A percentile compares a stretch with the other conserved stretches of the same genome.
Conservation (phyloP, 176 grass and related monocot genomes). For the Musa acuminata region DNA sequence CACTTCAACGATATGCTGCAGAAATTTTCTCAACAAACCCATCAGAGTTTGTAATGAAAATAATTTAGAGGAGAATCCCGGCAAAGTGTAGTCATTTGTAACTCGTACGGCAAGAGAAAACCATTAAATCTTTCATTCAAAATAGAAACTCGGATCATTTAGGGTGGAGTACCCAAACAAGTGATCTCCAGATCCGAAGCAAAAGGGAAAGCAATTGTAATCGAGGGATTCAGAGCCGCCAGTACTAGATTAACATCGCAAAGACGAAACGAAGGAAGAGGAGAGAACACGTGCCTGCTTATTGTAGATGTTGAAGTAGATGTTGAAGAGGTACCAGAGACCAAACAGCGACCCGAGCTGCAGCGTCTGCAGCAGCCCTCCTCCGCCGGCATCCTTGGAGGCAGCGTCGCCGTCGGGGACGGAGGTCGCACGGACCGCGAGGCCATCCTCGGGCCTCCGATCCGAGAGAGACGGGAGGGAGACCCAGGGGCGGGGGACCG, state of each 20-base stretch:
- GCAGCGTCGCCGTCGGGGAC: not conserved
- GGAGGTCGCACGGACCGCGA: slow-evolving; percentile 4
- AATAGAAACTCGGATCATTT: not conserved
- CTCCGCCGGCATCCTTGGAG: not conserved
- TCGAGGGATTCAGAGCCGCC: too few species aligned
- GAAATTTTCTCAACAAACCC: too few species aligned
- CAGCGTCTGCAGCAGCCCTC: slow-evolving; percentile 14
- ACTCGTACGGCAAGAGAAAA: too few species aligned
- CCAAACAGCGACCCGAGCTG: slow-evolving; percentile 39
- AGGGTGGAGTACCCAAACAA: not conserved
- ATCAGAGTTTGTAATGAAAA: too few species aligned
- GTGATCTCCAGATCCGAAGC: not conserved
- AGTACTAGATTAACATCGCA: not conserved
- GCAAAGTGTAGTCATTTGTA: too few species aligned
- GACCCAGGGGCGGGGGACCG: not conserved
- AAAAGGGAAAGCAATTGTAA: not conserved
- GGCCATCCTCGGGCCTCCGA: not conserved
- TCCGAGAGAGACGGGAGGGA: not conserved
- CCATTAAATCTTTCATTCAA: too few species aligned
- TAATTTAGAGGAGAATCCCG: too few species aligned
- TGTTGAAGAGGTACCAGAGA: slow-evolving; percentile 47
- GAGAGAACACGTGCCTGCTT: slow-evolving; percentile 27
- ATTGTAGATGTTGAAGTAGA: slow-evolving; percentile 57
- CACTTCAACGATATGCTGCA: too few species aligned
- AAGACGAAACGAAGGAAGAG: not conserved